Percentiles rank a stretch among this genome's conserved stretches.
Evolutionary conservation across 2,329 filamentous ascomycete species (phyloP).

Genomic region (Aquanectria penicillioides): DNA sequence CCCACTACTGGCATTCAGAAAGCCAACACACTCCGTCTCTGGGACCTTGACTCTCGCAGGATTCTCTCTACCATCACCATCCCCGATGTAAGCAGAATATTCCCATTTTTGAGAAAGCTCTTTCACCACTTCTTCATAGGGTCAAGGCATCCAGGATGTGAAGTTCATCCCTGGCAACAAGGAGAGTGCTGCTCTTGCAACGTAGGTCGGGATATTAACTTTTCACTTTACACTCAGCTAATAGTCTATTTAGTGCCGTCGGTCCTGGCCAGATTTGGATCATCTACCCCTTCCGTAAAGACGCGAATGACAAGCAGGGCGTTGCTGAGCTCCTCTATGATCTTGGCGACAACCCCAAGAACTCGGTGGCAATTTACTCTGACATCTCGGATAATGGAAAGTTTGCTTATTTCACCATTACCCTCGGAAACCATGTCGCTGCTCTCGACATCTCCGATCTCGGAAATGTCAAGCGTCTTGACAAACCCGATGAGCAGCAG

Average conservation of each 20-base stretch:
- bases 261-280: slow-evolving; percentile 70
- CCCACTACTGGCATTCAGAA: slow-evolving; percentile 63
- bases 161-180: slow-evolving; percentile 72
- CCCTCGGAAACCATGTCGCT: slow-evolving; percentile 67
- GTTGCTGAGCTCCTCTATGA: slow-evolving; percentile 67
- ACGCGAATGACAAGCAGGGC: slow-evolving; percentile 65
- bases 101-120: fast-evolving
- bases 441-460: slow-evolving; percentile 70
- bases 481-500: slow-evolving; percentile 67
- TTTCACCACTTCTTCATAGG: slow-evolving; percentile 43
- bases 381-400: slow-evolving; percentile 68
- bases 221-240: not conserved
- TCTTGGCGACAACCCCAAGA: slow-evolving; percentile 64
- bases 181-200: slow-evolving; percentile 67
- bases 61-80: slow-evolving; percentile 71
- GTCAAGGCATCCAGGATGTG: slow-evolving; percentile 70
- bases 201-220: slow-evolving; percentile 41
- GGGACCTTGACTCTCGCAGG: slow-evolving; percentile 61
- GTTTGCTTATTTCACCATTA: slow-evolving; percentile 68
- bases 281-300: slow-evolving; percentile 69
- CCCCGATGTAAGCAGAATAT: slow-evolving; percentile 55
- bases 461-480: slow-evolving; percentile 68
- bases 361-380: slow-evolving; percentile 68
- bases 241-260: slow-evolving; percentile 54
- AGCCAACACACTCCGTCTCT: slow-evolving; percentile 68